phyloP scores from a whole-genome alignment of 257 asterid genomes.

The Gentiana dahurica region DNA sequence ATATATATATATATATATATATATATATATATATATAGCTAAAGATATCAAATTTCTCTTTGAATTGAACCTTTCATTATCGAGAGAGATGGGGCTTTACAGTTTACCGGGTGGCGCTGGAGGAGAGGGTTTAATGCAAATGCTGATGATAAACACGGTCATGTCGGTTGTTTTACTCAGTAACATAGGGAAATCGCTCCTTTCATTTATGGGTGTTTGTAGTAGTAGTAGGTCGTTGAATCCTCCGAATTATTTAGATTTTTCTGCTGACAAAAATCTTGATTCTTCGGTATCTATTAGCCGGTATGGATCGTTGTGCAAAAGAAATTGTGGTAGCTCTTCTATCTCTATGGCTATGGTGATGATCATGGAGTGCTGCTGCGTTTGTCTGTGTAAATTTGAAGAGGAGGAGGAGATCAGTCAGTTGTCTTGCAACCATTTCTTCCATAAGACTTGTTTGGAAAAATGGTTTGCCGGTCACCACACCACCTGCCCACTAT shows the following conservation, averaged over 20 bases:
- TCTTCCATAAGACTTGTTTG: constrained; percentile 54
- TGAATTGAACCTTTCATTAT: neutral
- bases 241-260: constrained; percentile 8
- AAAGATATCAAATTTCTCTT: no score
- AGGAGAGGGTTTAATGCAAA: constrained; percentile 36
- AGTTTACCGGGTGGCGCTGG: constrained; percentile 23
- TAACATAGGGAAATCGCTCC: constrained; percentile 30
- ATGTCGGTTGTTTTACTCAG: constrained; percentile 24
- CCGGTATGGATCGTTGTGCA: constrained; percentile 23
- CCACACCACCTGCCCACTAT: constrained; percentile 53
- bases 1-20: no score
- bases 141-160: constrained; percentile 35
- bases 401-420: constrained; percentile 43
- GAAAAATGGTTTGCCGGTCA: constrained; percentile 51
- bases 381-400: constrained; percentile 48
- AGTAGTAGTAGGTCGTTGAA: neutral
- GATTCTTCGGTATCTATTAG: constrained; percentile 19
- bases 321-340: constrained; percentile 5
- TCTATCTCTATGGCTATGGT: neutral
- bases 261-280: constrained; percentile 4
- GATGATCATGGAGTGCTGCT: constrained; percentile 21
- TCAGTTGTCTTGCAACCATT: constrained; percentile 63
- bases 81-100: constrained; percentile 25
- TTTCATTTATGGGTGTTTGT: constrained; percentile 18
- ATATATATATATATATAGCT: no score